phyloP scores from a whole-genome alignment of 768 basidiomycete genomes.

The Pulveroboletus sp. region DNA sequence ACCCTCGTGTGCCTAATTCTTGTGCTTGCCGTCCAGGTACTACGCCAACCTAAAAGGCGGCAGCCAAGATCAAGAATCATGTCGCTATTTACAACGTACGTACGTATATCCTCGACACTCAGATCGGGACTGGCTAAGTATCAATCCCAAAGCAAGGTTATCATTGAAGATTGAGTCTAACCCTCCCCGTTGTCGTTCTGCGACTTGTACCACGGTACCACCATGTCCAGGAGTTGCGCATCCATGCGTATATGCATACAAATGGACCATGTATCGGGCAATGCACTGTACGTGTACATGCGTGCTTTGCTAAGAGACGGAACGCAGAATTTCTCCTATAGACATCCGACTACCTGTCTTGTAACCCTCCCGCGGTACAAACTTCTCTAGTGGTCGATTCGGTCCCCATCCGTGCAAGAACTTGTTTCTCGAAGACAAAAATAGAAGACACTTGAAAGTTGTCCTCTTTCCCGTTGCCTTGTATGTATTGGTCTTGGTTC shows the following conservation, averaged over 20 bases:
- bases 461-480: neutral
- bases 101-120: neutral
- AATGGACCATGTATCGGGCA: too few relatives aligned
- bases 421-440: too few relatives aligned
- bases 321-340: neutral
- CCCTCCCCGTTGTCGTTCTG: too few relatives aligned
- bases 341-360: neutral
- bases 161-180: neutral
- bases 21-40: constrained; percentile 43
- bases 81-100: constrained; percentile 77
- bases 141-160: constrained; percentile 7
- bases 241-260: too few relatives aligned
- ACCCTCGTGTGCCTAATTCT: neutral
- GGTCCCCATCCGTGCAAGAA: too few relatives aligned
- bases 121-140: neutral
- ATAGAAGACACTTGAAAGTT: neutral
- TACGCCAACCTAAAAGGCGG: constrained; percentile 57
- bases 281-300: too few relatives aligned
- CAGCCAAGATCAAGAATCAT: constrained; percentile 57
- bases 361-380: neutral
- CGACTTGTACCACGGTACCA: too few relatives aligned
- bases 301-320: too few relatives aligned
- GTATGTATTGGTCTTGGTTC: neutral
- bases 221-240: too few relatives aligned
- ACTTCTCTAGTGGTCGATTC: too few relatives aligned